Conservation (phyloP, 257 asterid genomes). For the Nemophila menziesii region DNA sequence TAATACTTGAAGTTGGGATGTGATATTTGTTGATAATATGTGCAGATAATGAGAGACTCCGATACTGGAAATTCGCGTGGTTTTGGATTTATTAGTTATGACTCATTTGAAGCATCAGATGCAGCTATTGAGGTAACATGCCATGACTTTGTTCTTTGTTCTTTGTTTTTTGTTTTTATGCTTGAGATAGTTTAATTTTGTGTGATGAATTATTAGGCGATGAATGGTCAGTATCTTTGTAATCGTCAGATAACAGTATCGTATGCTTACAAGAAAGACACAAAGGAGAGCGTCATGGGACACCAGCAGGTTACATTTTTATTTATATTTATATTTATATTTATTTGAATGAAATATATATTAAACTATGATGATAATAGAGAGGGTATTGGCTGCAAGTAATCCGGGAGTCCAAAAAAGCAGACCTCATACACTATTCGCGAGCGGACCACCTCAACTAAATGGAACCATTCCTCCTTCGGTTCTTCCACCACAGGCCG, state of each 20-base stretch:
- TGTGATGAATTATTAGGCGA: conserved; percentile 36
- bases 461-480: conserved; percentile 35
- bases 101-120: conserved; percentile 96
- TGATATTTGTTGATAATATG: conserved; percentile 8
- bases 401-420: conserved; percentile 66
- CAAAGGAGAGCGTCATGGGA: conserved; percentile 96
- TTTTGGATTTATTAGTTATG: conserved; percentile 89
- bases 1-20: no score
- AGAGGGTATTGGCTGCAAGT: conserved; percentile 80
- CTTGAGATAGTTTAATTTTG: neutral
- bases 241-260: conserved; percentile 93
- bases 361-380: conserved; percentile 23
- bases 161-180: no score
- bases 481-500: conserved; percentile 63
- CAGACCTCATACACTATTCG: conserved; percentile 92
- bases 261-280: conserved; percentile 93
- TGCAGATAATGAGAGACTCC: conserved; percentile 96
- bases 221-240: conserved; percentile 96
- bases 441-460: conserved; percentile 80
- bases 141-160: no score
- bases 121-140: conserved; percentile 94
- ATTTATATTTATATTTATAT: no score
- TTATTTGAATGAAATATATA: neutral
- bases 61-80: conserved; percentile 96
- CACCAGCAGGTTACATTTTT: conserved; percentile 85